phyloP scores from a whole-genome alignment of 2,329 filamentous ascomycete species.

The Aspergillus pseudoviridinutans region DNA sequence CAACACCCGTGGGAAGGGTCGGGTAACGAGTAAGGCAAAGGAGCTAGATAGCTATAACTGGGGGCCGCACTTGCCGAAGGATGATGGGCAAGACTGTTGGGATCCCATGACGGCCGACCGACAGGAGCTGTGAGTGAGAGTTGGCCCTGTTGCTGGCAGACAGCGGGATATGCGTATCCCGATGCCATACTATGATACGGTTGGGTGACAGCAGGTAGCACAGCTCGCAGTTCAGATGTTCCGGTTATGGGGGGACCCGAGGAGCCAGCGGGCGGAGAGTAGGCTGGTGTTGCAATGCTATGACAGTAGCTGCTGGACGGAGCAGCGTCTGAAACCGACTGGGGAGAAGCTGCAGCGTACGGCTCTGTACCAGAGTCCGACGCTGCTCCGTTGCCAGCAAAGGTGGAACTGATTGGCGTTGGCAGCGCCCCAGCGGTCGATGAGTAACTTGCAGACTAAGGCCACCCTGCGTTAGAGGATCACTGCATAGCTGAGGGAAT shows the following conservation, averaged over 20 bases:
- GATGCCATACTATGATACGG: constrained; percentile 28
- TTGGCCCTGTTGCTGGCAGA: constrained; percentile 27
- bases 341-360: constrained; percentile 46
- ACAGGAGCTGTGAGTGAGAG: constrained; percentile 29
- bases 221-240: constrained; percentile 36
- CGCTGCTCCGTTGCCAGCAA: constrained; percentile 38
- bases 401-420: constrained; percentile 36
- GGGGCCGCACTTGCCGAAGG: constrained; percentile 24
- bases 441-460: constrained; percentile 64
- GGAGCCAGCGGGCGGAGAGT: constrained; percentile 41
- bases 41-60: constrained; percentile 32
- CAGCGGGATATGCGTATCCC: constrained; percentile 30
- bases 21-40: constrained; percentile 30
- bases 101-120: constrained; percentile 37
- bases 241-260: constrained; percentile 25
- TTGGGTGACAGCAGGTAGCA: constrained; percentile 28
- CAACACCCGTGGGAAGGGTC: constrained; percentile 24
- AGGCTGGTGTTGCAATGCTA: constrained; percentile 39
- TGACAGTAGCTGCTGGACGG: constrained; percentile 43
- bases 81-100: constrained; percentile 27
- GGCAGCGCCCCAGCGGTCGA: constrained; percentile 54
- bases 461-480: constrained; percentile 17
- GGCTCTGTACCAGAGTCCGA: constrained; percentile 48
- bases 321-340: constrained; percentile 45
- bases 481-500: not conserved